Base-by-base conservation (phyloP, 441 rosid species). In the Macaranga tanarius region DNA sequence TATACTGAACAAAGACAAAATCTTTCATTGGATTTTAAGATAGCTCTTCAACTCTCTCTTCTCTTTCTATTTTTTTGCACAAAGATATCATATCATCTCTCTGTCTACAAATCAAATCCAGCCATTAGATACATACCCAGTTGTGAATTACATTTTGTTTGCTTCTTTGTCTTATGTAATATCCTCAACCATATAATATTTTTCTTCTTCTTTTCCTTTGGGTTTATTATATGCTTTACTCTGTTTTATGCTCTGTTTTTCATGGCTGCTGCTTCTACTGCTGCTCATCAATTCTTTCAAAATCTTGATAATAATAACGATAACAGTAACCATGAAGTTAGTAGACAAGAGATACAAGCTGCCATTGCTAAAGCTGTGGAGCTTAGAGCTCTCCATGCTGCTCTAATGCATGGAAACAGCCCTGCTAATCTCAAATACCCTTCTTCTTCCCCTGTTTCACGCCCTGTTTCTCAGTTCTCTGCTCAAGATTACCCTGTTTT, bases 401-500 rank as follows among this genome's bases (percentile, higher is more conserved):
- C 97, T 83, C 75, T 92, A 47, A 76, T 86, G 76, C 84, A 87
- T 23, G 92, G 92, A 44, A 86, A 79, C 57, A 90, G 91, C 79
- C 93, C 97, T 10, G 82, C 88, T 3, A 79, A 83, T 76, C 73
- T 69, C 79, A 83, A 86, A 51, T 78, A 82, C 73, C 76, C 85
- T n/a, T 73, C 88, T 69, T 73, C 88, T 38, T 84, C 95, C 69
- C 91, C 98, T 60, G 85, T 73, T 80, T 86, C 91, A 22, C 85
- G 82, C 80, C 83, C 89, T 79, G 83, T 74, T 74, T 66, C 89
- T 64, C 89, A 78, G 62, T 80, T 85, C 84, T 86, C 96, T 73
- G 96, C 97, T 71, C 92, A 91, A 69, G 99, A 92, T 76, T 95
- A 95, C 79, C 99, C 99, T 62, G 92, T 95, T 78, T 95, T 93